Evolutionary conservation across 179 eudicot genomes (phyloP), one percentile per base, ranked within the genome.

Genomic region (Beta lomatogona): DNA sequence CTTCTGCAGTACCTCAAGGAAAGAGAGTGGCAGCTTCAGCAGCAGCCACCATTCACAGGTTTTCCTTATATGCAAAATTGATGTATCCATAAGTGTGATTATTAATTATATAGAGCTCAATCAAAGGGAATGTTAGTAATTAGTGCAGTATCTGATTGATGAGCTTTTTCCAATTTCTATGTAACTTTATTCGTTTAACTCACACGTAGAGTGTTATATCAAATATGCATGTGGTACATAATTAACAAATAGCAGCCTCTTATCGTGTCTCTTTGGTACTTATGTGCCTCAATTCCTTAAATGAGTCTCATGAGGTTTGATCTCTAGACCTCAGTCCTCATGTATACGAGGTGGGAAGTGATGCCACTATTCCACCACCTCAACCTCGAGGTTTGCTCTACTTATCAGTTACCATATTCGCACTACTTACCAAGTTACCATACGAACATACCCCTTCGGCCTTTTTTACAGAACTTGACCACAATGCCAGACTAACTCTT

Each of bases 1-100:
- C 92, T 89, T 82, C 77, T 91, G 80, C 92, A 88, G 44, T 90
- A 91, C 79, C 93, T 95, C n/a, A 88, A 90, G 82, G 94, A 90
- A 84, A 89, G 83, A 81, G 99, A 95, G 76, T 81, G 92, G 93
- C 91, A 89, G 77, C 77, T 89, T 78, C 98, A 89, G 87, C 85
- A 80, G 22, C 89, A 90, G 71, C 76, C 91, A 14, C 89, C 86
- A 70, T 61, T 85, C 60, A 85, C 90, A 82, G 93, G 92, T 77
- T 91, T 90, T 73, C 77, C 91, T 46, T 92, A 84, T 66, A 87
- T 88, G 93, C 88, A 90, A 66, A 93, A 86, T 78, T 89, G 85
- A 84, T 25, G 0, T 4, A 53, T 81, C 70, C 45, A n/a, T 58
- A 58, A 48, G 69, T 64, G 73, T 75, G 75, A 80, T 77, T 36